These are phyloP conservation scores for Arxiozyma telluris DNA, from an alignment of 1,139 yeast species.

Conservation along the genomic window DNA sequence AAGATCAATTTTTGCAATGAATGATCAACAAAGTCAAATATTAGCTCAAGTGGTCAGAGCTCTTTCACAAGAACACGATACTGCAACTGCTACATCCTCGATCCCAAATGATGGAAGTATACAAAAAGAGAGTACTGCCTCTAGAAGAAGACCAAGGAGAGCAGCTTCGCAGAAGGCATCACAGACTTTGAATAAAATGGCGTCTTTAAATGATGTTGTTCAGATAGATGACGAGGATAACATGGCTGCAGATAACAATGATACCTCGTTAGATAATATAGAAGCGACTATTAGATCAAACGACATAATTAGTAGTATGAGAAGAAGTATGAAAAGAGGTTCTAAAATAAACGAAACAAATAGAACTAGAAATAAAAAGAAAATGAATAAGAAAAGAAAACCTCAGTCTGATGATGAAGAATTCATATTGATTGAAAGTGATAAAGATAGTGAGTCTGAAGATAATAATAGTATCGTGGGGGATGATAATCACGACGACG, in stretches of 20 bases:
- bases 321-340: neutral
- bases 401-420: slow-evolving; percentile 2
- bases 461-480: slow-evolving; percentile 4
- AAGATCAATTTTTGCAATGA: neutral
- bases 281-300: neutral
- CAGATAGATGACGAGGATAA: slow-evolving; percentile 25
- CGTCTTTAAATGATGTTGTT: slow-evolving; percentile 79
- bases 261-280: neutral
- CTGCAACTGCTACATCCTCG: slow-evolving; percentile 46
- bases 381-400: neutral
- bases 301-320: neutral
- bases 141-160: slow-evolving; percentile 5
- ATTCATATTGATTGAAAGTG: neutral
- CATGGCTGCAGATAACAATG: neutral
- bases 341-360: neutral
- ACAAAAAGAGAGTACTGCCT: neutral
- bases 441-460: slow-evolving; percentile 6
- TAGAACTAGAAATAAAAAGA: neutral
- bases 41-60: slow-evolving; percentile 1
- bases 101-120: slow-evolving; percentile 31
- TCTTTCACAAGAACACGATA: slow-evolving; percentile 58
- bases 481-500: neutral
- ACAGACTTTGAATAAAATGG: slow-evolving; percentile 38
- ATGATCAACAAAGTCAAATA: neutral
- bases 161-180: slow-evolving; percentile 32